Conservation (phyloP, 208 protist species). For the Trypanosoma platydactyli region DNA sequence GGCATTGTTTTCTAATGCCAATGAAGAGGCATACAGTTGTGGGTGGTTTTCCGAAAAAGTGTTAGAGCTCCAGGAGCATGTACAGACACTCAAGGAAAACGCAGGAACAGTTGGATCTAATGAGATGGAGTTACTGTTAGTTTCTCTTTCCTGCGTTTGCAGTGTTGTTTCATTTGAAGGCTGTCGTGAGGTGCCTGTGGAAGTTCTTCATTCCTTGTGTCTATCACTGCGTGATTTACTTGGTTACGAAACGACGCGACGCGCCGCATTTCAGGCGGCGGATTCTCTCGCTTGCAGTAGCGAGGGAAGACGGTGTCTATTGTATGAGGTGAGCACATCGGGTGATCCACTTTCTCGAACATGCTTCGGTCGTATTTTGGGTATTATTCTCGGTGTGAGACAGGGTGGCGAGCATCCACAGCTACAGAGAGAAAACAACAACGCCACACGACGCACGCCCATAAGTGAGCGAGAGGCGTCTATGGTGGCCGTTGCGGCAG, state of each 20-base stretch:
- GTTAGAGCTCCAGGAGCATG: constrained; percentile 16
- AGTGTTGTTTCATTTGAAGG: constrained; percentile 37
- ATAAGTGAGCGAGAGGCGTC: constrained; percentile 24
- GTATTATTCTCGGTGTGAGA: constrained; percentile 47
- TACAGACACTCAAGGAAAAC: constrained; percentile 18
- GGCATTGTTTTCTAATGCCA: constrained; percentile 26
- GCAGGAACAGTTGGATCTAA: constrained; percentile 13
- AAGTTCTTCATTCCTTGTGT: constrained; percentile 34
- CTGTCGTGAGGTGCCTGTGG: constrained; percentile 9
- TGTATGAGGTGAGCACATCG: constrained; percentile 51
- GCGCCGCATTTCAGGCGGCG: constrained; percentile 37
- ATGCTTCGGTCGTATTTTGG: constrained; percentile 68
- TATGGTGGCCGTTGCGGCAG: background rate
- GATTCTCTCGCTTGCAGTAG: constrained; percentile 31
- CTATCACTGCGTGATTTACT: constrained; percentile 42
- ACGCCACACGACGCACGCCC: constrained; percentile 6
- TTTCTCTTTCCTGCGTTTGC: constrained; percentile 44
- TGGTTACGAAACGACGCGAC: constrained; percentile 32
- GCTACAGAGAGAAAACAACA: constrained; percentile 16
- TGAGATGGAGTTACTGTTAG: constrained; percentile 36
- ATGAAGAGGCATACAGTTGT: constrained; percentile 8
- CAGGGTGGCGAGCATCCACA: constrained; percentile 10
- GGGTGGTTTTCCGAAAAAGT: constrained; percentile 30
- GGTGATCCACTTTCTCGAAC: constrained; percentile 60
- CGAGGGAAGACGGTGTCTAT: constrained; percentile 52